Base-by-base conservation (phyloP, 306 rosid genomes). In the Gastrolobium villosum region DNA sequence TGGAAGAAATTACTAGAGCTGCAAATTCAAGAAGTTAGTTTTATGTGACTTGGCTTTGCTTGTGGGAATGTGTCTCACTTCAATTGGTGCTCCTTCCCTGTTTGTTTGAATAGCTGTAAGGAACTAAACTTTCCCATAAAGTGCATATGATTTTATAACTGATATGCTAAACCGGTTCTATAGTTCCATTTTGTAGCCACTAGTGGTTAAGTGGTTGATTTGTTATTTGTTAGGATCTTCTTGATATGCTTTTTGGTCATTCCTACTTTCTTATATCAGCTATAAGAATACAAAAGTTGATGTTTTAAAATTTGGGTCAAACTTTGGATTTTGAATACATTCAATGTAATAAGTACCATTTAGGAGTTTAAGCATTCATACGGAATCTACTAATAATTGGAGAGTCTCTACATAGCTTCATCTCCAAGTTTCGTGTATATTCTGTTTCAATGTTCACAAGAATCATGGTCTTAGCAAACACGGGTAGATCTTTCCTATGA, bases 381-480 rank as follows among this genome's bases (percentile, higher is more conserved):
- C 26, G 35, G 32, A 54, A 40, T 50, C 72, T 57, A 10, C 63
- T 68, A 35, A 36, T 5, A 15, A 20, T 50, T 76, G 34, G 44
- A 73, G 84, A 77, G 79, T 44, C 79, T 56, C 79, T 76, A 26
- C 35, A 75, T 75, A 75, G 84, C 85, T 84, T 84, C 84, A 80
- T 80, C 62, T 72, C 75, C 83, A 70, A 72, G 79, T 76, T 70
- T 81, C 78, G 10, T 40, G 52, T 20, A 31, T 40, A 46, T 57
- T 56, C 65, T 62, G 36, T 31, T 62, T 72, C 62, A 59, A 73
- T 53, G 30, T 74, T 85, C 89, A 82, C 89, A 85, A 77, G 85
- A 81, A 40, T 74, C 90, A 74, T 78, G 85, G 57, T 82, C 9
- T 49, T 20, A 53, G 48, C 55, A 62, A 55, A 68, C 86, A 65